Conservation (phyloP, 139 green algal genomes). For the Micromonas commoda region DNA sequence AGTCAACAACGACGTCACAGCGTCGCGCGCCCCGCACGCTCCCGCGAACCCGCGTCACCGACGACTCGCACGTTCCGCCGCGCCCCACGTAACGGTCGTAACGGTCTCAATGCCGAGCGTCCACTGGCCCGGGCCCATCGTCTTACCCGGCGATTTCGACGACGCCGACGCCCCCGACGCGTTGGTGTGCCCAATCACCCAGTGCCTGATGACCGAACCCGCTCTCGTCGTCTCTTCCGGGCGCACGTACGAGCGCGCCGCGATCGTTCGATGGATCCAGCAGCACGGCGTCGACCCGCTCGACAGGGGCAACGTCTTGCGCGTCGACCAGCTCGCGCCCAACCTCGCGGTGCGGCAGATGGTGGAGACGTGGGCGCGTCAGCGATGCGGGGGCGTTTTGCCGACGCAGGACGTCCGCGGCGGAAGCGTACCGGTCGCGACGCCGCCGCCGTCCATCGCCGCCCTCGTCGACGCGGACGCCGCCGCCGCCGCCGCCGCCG, state of each 20-base stretch:
- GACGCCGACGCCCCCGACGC: constrained; percentile 2
- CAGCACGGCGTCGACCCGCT: not conserved
- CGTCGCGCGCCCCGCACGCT: too few relatives aligned
- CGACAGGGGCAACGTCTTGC: not conserved
- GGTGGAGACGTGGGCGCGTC: not conserved
- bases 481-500: too few relatives aligned
- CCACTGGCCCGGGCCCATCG: not conserved
- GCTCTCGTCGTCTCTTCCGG: constrained; percentile 59
- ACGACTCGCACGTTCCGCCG: too few relatives aligned
- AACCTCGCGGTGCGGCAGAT: constrained; percentile 1
- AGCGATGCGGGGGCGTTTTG: not conserved
- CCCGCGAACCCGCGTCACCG: too few relatives aligned
- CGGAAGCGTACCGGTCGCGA: too few relatives aligned
- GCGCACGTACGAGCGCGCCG: constrained; percentile 62
- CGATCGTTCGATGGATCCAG: constrained; percentile 59
- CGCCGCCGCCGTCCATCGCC: too few relatives aligned
- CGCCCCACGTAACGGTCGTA: too few relatives aligned
- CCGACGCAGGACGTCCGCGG: too few relatives aligned
- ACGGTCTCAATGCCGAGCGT: too few relatives aligned
- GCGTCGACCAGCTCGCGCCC: not conserved
- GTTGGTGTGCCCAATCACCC: constrained; percentile 40
- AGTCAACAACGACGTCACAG: too few relatives aligned
- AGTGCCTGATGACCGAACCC: constrained; percentile 60
- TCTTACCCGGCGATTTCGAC: not conserved
- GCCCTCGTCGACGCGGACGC: too few relatives aligned